Percentiles rank a stretch among this genome's conserved stretches.
phyloP scores from a whole-genome alignment of 2,329 filamentous ascomycete genomes.

The Fusarium sulawesiense region DNA sequence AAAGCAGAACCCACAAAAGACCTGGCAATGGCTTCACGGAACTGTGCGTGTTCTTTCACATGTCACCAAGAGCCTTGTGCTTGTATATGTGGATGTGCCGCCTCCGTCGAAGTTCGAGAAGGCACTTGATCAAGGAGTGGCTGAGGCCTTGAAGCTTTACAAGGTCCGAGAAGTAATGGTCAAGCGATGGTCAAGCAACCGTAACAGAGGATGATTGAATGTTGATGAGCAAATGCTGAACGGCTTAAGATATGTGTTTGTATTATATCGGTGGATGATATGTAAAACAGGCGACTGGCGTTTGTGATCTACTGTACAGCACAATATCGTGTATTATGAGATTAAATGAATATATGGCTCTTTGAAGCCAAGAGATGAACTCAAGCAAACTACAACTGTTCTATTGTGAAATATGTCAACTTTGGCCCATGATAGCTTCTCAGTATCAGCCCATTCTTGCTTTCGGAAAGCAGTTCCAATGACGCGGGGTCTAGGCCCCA shows the following conservation, averaged over 20 bases:
- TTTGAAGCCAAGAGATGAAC: not conserved
- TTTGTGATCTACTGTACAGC: conserved; percentile 19
- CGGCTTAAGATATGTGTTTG: not conserved
- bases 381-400: not conserved
- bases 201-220: conserved; percentile 61
- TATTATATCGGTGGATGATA: conserved; percentile 11
- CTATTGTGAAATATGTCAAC: not conserved
- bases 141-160: conserved; percentile 74
- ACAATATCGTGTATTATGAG: conserved; percentile 15
- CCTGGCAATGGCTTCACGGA: conserved; percentile 88
- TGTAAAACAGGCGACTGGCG: conserved; percentile 21
- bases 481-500: conserved; percentile 46
- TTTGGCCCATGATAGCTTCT: not conserved
- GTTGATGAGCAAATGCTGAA: not conserved
- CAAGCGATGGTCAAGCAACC: conserved; percentile 85
- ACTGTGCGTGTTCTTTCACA: conserved; percentile 90
- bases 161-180: conserved; percentile 83
- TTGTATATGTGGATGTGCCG: conserved; percentile 93
- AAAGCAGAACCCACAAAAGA: conserved; percentile 60
- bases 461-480: conserved; percentile 31
- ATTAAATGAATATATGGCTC: not conserved
- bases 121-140: conserved; percentile 66
- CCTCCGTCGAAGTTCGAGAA: conserved; percentile 65
- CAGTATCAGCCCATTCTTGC: conserved; percentile 14
- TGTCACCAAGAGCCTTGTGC: conserved; percentile 87